Evolutionary conservation across 2,329 filamentous ascomycete species (phyloP), one percentile per base, ranked within the genome.

Genomic region (Chaetothyriales sp.): DNA sequence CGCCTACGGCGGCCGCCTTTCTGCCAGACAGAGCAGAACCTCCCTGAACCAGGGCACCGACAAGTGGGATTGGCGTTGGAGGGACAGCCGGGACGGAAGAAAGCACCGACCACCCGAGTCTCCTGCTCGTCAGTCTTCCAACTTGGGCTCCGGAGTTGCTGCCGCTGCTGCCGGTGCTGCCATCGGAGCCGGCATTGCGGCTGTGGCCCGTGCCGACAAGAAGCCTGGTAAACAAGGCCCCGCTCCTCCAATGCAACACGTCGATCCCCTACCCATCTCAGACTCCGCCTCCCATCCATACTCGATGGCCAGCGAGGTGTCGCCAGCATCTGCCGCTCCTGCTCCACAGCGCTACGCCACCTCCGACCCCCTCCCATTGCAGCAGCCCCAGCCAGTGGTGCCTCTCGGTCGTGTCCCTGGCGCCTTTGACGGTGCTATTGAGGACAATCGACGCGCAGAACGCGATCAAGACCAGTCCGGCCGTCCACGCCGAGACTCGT

Each of bases 381-480:
- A 92, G 64, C 87, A 94, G 61, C 89, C 89, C 2, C 83, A 89
- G 60, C 89, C 89, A 1, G 77, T 86, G 53, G 74, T 77, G 2
- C 86, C 86, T 0, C 80, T 94, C 2, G 82, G 82, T 40, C 77
- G 18, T 18, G 19, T 47, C 19, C 59, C 22, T 52, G 61, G 5
- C 56, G 62, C 55, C 28, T 52, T 57, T 40, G 28, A 56, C 9
- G 44, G 51, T 7, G 48, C 43, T 18, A 10, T 18, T 29, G 28
- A 47, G 15, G 46, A 47, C 20, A 25, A 19, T 9, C 46, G 25
- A 33, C 22, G 8, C 20, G 2, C 7, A 15, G 6, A 3, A 40
- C 28, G n/a, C 5, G 46, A 13, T 20, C 33, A 46, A 47, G 46
- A 46, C 18, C 20, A 25, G 48, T 33, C 15, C 9, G 22, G 20